Percentiles rank a stretch among this genome's conserved stretches.
Evolutionary conservation across 208 protist genomes (phyloP).

Genomic region (Plasmodiophora brassicae): DNA sequence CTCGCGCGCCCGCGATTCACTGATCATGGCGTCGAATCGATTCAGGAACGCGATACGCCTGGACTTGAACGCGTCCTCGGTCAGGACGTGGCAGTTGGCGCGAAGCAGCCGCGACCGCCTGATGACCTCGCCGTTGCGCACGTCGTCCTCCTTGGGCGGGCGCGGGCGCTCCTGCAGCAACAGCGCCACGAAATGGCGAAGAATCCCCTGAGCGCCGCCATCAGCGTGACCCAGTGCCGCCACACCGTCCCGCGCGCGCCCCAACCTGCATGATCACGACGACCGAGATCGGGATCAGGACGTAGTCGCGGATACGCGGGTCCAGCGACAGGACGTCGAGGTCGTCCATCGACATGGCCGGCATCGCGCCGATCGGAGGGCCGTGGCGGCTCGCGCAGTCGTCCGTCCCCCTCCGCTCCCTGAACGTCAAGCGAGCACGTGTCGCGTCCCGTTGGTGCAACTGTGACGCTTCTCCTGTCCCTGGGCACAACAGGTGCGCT

Average conservation of each 20-base stretch:
- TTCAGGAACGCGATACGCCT: neutral
- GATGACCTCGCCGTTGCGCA: neutral
- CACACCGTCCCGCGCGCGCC: neutral
- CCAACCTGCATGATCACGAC: constrained; percentile 29
- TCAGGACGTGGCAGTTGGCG: neutral
- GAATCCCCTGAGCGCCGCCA: neutral
- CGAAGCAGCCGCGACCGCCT: neutral
- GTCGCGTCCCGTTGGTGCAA: too few relatives aligned
- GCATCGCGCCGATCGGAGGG: too few relatives aligned
- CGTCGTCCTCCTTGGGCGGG: neutral
- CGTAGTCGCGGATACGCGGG: constrained; percentile 12
- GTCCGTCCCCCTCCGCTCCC: too few relatives aligned
- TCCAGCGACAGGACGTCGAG: neutral
- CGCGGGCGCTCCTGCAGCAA: neutral
- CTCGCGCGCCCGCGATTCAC: neutral
- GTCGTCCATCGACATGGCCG: too few relatives aligned
- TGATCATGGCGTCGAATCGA: neutral
- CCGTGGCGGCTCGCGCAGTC: too few relatives aligned
- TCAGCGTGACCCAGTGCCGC: neutral
- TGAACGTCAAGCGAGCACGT: too few relatives aligned
- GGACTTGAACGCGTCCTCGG: neutral
- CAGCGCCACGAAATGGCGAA: neutral
- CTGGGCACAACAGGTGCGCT: too few relatives aligned
- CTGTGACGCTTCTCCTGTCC: too few relatives aligned
- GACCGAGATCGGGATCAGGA: constrained; percentile 22